Conservation (phyloP, 2,329 filamentous ascomycete genomes). For the Rhytidhysteron rufulum region DNA sequence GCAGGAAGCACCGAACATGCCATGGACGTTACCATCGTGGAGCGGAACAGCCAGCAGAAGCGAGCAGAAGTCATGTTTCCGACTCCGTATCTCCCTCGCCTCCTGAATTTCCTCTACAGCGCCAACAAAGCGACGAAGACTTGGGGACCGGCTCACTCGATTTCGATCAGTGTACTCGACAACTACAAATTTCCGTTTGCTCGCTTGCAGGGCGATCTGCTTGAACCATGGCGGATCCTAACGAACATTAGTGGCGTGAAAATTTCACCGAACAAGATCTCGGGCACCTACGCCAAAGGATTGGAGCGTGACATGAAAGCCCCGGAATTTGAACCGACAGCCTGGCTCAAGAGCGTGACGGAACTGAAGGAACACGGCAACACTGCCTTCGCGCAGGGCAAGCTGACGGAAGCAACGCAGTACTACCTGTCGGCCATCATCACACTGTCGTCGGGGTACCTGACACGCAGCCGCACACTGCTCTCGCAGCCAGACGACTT, state of each 20-base stretch:
- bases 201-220: slow-evolving; percentile 27
- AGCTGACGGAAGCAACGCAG: slow-evolving; percentile 17
- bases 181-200: slow-evolving; percentile 21
- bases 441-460: slow-evolving; percentile 27
- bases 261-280: slow-evolving; percentile 14
- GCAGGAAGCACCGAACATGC: slow-evolving; percentile 17
- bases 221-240: slow-evolving; percentile 28
- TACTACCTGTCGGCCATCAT: slow-evolving; percentile 23
- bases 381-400: slow-evolving; percentile 10
- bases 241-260: slow-evolving; percentile 17
- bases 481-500: slow-evolving; percentile 20
- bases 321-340: slow-evolving; percentile 9
- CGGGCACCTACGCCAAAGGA: slow-evolving; percentile 21
- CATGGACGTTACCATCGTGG: slow-evolving; percentile 24
- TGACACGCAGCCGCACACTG: slow-evolving; percentile 24
- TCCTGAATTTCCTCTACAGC: slow-evolving; percentile 32
- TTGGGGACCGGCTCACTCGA: slow-evolving; percentile 19
- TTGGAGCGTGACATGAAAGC: slow-evolving; percentile 18
- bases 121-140: slow-evolving; percentile 14
- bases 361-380: slow-evolving; percentile 19
- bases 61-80: slow-evolving; percentile 28
- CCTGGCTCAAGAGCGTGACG: slow-evolving; percentile 16
- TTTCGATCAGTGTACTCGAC: slow-evolving; percentile 21
- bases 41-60: slow-evolving; percentile 24
- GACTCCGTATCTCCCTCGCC: slow-evolving; percentile 29